phyloP scores from a whole-genome alignment of 306 rosid genomes.

The Prunus armeniaca region DNA sequence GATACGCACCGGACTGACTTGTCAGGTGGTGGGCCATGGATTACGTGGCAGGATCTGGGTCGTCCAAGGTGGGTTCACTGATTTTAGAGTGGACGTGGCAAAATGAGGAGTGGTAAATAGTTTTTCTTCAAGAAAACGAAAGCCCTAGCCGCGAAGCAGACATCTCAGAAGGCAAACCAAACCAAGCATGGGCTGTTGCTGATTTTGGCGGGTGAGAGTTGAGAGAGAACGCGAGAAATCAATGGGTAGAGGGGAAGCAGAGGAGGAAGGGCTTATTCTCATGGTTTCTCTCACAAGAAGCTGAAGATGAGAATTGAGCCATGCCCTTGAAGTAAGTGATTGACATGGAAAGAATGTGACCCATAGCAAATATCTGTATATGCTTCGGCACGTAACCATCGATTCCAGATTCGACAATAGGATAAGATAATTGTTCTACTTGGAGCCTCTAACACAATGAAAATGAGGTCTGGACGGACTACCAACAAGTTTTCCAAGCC shows the following conservation, averaged over 20 bases:
- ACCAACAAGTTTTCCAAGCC: too few species aligned
- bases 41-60: too few species aligned
- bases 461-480: too few species aligned
- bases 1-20: too few species aligned
- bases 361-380: too few species aligned
- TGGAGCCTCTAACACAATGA: too few species aligned
- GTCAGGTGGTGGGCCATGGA: too few species aligned
- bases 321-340: too few species aligned
- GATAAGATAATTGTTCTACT: not conserved
- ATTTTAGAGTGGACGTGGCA: not conserved
- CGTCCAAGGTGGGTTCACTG: too few species aligned
- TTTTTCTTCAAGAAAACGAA: not conserved
- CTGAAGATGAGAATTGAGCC: too few species aligned
- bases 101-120: not conserved
- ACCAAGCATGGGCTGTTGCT: not conserved
- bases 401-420: not conserved
- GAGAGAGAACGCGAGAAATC: not conserved
- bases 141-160: not conserved
- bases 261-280: slow-evolving; percentile 31
- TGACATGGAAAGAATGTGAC: not conserved
- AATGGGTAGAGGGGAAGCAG: slow-evolving; percentile 35
- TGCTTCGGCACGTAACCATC: slow-evolving; percentile 3
- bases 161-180: not conserved
- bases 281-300: too few species aligned
- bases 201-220: not conserved